Conservation (phyloP, 768 basidiomycete species). For the Termitomyces sp. region DNA sequence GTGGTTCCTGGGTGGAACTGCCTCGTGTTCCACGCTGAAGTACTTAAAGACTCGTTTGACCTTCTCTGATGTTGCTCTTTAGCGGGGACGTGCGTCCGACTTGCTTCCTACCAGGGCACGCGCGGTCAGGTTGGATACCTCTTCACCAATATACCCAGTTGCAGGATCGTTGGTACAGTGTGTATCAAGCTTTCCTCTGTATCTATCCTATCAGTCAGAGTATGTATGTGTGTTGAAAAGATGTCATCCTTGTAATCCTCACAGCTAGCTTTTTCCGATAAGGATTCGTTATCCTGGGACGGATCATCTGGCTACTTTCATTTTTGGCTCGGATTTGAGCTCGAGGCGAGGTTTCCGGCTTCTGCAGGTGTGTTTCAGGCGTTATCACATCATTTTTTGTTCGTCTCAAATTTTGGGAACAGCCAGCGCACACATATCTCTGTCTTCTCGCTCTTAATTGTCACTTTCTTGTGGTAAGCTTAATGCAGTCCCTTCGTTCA, state of each 20-base stretch:
- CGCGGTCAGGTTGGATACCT: conserved; percentile 9
- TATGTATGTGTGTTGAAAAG: conserved; percentile 4
- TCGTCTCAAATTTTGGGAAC: background rate
- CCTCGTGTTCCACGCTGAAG: conserved; percentile 33
- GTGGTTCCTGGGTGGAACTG: conserved; percentile 2
- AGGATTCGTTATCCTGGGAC: conserved; percentile 3
- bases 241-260: background rate
- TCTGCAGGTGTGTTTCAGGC: background rate
- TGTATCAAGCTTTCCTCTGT: conserved; percentile 6
- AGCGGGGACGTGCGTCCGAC: conserved; percentile 29
- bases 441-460: background rate
- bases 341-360: background rate
- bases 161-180: conserved; percentile 9
- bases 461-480: background rate
- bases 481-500: background rate
- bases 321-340: background rate
- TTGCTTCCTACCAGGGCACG: conserved; percentile 13
- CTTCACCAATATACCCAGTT: conserved; percentile 18
- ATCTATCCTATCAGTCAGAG: conserved; percentile 1
- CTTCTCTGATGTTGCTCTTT: conserved; percentile 26
- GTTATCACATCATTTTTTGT: background rate
- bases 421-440: background rate
- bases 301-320: background rate
- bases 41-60: conserved; percentile 25
- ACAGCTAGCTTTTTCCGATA: background rate